These are phyloP conservation scores for Rhazya stricta DNA, from an alignment of 257 asterid species.

Conservation along the genomic window DNA sequence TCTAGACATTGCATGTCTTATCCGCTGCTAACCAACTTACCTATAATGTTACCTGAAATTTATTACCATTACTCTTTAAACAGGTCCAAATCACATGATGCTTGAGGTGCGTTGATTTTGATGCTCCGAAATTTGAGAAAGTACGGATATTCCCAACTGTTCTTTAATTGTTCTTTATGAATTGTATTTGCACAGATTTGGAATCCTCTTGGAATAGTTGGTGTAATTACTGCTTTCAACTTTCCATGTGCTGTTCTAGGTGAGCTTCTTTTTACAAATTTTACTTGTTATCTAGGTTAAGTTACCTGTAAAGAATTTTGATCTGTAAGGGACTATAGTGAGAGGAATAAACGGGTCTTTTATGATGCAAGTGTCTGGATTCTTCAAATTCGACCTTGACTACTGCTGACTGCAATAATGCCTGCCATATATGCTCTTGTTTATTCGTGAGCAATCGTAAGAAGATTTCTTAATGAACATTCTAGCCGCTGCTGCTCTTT, in stretches of 20 bases:
- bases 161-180: slow-evolving; percentile 13
- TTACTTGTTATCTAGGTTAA: neutral
- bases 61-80: slow-evolving; percentile 21
- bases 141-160: neutral
- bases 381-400: neutral
- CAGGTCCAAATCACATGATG: slow-evolving; percentile 99
- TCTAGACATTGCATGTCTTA: neutral
- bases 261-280: slow-evolving; percentile 26
- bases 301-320: neutral
- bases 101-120: slow-evolving; percentile 68
- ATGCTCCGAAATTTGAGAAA: slow-evolving; percentile 6
- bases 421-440: neutral
- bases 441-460: neutral
- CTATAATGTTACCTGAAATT: slow-evolving; percentile 11
- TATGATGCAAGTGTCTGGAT: neutral
- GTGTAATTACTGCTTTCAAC: slow-evolving; percentile 94
- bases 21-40: neutral
- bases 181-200: slow-evolving; percentile 59
- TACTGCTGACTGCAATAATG: neutral
- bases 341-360: neutral
- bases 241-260: slow-evolving; percentile 99
- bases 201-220: slow-evolving; percentile 97
- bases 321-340: neutral
- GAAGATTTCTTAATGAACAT: neutral
- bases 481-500: neutral